phyloP scores from a whole-genome alignment of 345 rosid genomes.

The Rhodamnia argentea region DNA sequence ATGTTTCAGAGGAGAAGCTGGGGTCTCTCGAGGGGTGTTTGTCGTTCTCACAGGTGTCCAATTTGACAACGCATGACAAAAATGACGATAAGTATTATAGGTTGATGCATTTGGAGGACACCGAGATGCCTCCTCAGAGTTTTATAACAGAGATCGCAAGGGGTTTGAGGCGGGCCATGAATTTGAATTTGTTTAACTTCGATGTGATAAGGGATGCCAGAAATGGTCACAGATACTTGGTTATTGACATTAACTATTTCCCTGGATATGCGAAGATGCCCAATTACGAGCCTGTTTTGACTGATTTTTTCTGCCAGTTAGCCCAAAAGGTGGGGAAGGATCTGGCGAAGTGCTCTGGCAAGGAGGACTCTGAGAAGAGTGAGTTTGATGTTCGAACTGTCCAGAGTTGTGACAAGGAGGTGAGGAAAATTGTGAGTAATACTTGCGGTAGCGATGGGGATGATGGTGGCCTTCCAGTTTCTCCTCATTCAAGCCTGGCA shows the following conservation, averaged over 20 bases:
- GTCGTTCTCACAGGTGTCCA: constrained; percentile 50
- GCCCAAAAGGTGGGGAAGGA: constrained; percentile 4
- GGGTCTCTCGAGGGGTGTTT: constrained; percentile 13
- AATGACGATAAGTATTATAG: constrained; percentile 25
- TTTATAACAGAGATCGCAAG: constrained; percentile 33
- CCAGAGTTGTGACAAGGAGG: background rate
- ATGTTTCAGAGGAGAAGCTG: constrained; percentile 43
- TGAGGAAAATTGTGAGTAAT: background rate
- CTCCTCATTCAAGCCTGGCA: background rate
- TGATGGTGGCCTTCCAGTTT: background rate
- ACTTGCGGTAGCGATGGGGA: background rate
- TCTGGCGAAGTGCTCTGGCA: background rate
- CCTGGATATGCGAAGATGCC: constrained; percentile 70
- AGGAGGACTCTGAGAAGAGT: background rate
- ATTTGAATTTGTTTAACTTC: constrained; percentile 47
- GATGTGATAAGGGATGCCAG: constrained; percentile 55
- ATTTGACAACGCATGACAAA: constrained; percentile 24
- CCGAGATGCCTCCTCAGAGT: constrained; percentile 37
- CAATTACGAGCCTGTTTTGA: constrained; percentile 37
- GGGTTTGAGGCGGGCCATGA: constrained; percentile 38
- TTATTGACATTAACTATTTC: constrained; percentile 60
- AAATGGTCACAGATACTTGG: constrained; percentile 35
- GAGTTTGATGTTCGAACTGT: background rate
- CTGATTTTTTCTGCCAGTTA: constrained; percentile 40
- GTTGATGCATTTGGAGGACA: constrained; percentile 29